A percentile compares a stretch with the other conserved stretches of the same genome.
These are phyloP conservation scores for Brassica hybrid DNA, from an alignment of 441 rosid genomes.

Conservation along the genomic window DNA sequence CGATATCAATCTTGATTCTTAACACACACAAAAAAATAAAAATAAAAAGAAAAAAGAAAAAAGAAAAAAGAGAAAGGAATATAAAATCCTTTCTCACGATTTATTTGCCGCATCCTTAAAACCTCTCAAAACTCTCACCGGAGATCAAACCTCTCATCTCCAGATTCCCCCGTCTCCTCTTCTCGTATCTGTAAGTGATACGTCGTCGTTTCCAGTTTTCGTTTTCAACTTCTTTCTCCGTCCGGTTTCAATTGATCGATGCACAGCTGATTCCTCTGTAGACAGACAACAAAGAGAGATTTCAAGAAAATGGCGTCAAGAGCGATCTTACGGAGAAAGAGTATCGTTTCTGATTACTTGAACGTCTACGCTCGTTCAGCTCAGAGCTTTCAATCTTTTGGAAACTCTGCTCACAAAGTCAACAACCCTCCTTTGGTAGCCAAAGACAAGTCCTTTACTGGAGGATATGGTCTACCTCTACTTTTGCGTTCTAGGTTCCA, in stretches of 20 bases:
- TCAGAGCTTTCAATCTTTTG: constrained; percentile 53
- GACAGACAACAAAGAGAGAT: constrained; percentile 12
- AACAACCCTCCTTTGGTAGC: constrained; percentile 28
- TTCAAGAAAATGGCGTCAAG: constrained; percentile 68
- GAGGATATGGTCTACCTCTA: constrained; percentile 37
- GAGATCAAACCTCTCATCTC: not conserved
- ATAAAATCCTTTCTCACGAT: constrained; percentile 40
- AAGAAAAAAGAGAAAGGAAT: not conserved
- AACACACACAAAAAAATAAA: not conserved
- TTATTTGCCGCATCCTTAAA: constrained; percentile 43
- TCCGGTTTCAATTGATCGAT: constrained; percentile 16
- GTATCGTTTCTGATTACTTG: constrained; percentile 54
- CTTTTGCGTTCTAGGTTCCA: constrained; percentile 42
- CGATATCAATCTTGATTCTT: too few species aligned
- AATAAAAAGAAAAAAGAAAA: not conserved
- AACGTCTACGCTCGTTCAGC: constrained; percentile 44
- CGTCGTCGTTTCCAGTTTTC: not conserved
- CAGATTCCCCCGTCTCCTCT: constrained; percentile 15
- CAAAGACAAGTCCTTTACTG: constrained; percentile 37
- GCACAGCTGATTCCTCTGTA: constrained; percentile 33
- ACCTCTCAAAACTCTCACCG: constrained; percentile 37
- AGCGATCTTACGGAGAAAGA: constrained; percentile 69
- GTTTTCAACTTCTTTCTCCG: not conserved
- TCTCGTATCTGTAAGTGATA: constrained; percentile 11
- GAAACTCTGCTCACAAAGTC: constrained; percentile 32